A percentile compares a stretch with the other conserved stretches of the same genome.
phyloP scores from a whole-genome alignment of 129 eudicot species.

The Flaveria trinervia region DNA sequence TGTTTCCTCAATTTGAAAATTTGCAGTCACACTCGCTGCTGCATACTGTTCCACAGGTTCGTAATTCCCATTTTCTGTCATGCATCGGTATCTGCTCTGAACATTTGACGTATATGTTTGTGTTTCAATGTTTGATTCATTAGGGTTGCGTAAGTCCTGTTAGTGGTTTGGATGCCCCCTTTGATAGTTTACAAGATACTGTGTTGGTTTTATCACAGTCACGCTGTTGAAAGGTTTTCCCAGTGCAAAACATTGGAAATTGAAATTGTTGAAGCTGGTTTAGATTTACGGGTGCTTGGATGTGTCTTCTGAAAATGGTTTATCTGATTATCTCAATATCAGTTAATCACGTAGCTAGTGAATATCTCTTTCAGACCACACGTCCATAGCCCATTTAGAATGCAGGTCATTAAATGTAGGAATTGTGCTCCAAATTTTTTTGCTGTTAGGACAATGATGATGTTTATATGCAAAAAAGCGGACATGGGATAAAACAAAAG shows the following conservation, averaged over 20 bases:
- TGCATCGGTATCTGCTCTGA: background rate
- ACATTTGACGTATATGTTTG: background rate
- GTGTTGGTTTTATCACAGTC: no score
- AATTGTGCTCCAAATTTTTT: background rate
- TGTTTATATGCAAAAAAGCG: background rate
- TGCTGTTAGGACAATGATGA: background rate
- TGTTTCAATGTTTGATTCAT: background rate
- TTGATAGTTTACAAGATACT: no score
- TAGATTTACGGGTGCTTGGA: no score
- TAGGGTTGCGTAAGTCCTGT: background rate
- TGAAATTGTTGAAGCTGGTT: no score
- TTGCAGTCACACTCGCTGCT: constrained; percentile 69
- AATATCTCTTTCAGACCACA: no score
- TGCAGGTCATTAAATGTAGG: background rate
- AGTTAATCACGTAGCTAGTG: no score
- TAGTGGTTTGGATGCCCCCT: background rate
- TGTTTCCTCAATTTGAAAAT: constrained; percentile 72
- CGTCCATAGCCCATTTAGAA: background rate
- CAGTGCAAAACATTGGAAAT: no score
- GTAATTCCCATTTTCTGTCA: constrained; percentile 28
- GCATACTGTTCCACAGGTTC: constrained; percentile 70
- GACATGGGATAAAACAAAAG: no score
- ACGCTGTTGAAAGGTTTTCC: no score
- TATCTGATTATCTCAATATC: background rate
- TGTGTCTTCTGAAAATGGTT: no score